Base-by-base conservation (phyloP, 768 basidiomycete species). In the Candolleomyces aberdarensis region DNA sequence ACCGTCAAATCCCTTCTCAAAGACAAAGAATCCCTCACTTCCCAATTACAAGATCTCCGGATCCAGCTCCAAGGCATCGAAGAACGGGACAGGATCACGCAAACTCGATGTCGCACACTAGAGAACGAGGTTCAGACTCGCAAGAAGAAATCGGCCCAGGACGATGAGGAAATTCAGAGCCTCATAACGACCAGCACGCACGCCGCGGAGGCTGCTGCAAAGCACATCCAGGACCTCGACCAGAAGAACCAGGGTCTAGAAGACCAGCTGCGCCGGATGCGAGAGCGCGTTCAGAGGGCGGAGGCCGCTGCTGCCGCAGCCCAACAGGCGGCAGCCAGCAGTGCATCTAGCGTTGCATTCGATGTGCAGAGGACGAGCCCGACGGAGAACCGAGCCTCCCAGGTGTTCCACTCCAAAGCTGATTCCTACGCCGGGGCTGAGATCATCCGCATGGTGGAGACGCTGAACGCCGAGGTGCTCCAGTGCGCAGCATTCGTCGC, bases 381-480 rank as follows among this genome's bases (percentile, higher is more conserved):
- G 19, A 46, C 44, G 44, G 44, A 46, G 15, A 17, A 20, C 15
- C 5, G 44, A 14, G 44, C 44, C 11, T 36, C 36, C 17, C 44
- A 80, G 55, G 66, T 71, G 6, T 83, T 78, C 66, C 66, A 81
- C 66, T 76, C 75, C 2, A 80, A 75, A 43, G 70, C 75, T n/a
- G 82, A 83, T 53, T 62, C 64, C 0, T 71, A 79, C 59, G 78
- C 83, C 0, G 79, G 77, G 1, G 74, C 77, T 0, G 82, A 84
- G 15, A 75, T 82, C 54, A 66, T 75, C 19, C 62, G 57, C 29
- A 69, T 67, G 63, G 68, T 79, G 44, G 76, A 81, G 32, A 67
- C 72, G 0, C 65, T 84, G 60, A 84, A 84, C 62, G 67, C 71
- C 29, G 83, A 84, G 65, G 79, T 83, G 26, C 70, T 81, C 40